Base-by-base conservation (phyloP, 305 asterid species). In the Rubia balearica region DNA sequence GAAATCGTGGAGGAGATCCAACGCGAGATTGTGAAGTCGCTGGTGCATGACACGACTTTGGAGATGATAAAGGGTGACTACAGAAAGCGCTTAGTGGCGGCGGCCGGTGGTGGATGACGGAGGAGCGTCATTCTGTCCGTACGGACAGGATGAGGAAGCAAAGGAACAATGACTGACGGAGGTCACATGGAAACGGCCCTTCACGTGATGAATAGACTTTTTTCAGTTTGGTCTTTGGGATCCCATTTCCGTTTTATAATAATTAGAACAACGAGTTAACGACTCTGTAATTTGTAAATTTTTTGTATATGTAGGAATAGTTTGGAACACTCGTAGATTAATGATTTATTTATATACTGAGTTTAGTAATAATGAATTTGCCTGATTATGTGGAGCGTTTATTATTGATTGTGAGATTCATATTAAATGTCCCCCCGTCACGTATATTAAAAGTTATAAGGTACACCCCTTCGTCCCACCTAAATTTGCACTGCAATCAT, bases 131-230 rank as follows among this genome's bases (percentile, higher is more conserved):
- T 0, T 0, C 59, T 30, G 63, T 57, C 68, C 68, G 68, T 64
- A 64, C 73, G 73, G 9, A 24, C 60, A 22, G 5, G 42, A 56
- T 65, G 57, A 36, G 8, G 42, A 56, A 64, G 63, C 19, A 55
- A 12, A 8, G 14, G 30, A 27, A 74, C 84, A 76, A 71, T 65
- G 70, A 70, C 82, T 74, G 85, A 81, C 83, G 45, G 63, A 13
- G 42, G 75, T 75, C 96, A 87, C 87, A 81, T 85, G 90, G 45
- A 87, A 86, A 79, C 81, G 90, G 41, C 46, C 74, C 83, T 59
- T 73, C 84, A 85, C 85, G 91, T 88, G 93, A 80, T n/a, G 77
- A 84, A 89, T 85, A 80, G 85, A 10, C n/a, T 1, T 12, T 21
- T 3, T 60, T 14, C 27, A 24, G 16, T 12, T 24, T 24, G 65